A percentile compares a stretch with the other conserved stretches of the same genome.
Conservation (phyloP, 495 filamentous ascomycete genomes). For the Hypoxylon lenormandii region DNA sequence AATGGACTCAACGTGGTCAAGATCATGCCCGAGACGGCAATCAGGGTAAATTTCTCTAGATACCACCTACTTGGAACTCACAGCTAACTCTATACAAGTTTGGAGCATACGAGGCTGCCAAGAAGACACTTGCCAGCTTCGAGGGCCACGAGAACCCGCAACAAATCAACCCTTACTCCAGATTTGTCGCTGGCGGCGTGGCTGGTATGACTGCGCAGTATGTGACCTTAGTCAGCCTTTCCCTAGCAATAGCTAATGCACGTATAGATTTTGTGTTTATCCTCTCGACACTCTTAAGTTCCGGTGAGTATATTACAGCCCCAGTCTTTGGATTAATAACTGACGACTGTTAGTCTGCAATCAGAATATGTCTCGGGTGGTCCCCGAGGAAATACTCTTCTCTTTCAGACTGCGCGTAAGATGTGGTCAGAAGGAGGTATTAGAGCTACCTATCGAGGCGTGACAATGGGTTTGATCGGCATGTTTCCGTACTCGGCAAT, state of each 20-base stretch:
- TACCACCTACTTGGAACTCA: not conserved
- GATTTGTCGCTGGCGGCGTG: constrained; percentile 89
- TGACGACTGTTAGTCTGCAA: constrained; percentile 74
- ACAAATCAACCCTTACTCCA: constrained; percentile 80
- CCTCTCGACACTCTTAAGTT: constrained; percentile 98
- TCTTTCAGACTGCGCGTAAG: constrained; percentile 80
- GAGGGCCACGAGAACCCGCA: constrained; percentile 90
- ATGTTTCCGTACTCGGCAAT: constrained; percentile 99
- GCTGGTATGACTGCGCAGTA: constrained; percentile 94
- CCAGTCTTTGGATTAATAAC: constrained; percentile 12
- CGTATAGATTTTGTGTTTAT: constrained; percentile 83
- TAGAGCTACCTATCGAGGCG: constrained; percentile 85
- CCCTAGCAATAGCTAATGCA: constrained; percentile 30
- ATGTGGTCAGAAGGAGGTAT: constrained; percentile 83
- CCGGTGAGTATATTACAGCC: constrained; percentile 60
- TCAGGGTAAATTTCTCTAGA: constrained; percentile 63
- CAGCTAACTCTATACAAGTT: constrained; percentile 65
- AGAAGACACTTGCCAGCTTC: constrained; percentile 83
- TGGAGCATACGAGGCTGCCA: constrained; percentile 94
- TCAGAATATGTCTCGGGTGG: constrained; percentile 91
- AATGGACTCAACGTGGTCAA: constrained; percentile 97
- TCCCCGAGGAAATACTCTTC: constrained; percentile 82
- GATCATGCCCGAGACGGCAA: constrained; percentile 97
- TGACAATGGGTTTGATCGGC: constrained; percentile 89
- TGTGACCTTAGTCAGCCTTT: constrained; percentile 45